Conservation (phyloP, 1,284 basidiomycete genomes). For the Sporisorium sorghi region DNA sequence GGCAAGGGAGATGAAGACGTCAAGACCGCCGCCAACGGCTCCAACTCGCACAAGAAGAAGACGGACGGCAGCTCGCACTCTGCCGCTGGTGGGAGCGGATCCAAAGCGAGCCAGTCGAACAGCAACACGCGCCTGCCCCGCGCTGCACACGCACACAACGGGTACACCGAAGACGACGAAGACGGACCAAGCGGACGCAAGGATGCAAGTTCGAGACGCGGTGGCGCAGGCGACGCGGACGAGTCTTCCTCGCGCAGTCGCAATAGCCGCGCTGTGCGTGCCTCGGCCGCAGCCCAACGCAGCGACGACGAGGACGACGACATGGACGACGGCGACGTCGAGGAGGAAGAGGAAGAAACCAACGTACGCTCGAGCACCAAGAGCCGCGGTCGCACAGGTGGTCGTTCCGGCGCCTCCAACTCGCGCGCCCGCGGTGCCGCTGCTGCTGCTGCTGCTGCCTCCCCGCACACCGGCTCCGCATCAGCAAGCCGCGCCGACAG, state of each 20-base stretch:
- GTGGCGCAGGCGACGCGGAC: slow-evolving; percentile 20
- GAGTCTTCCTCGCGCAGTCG: slow-evolving; percentile 27
- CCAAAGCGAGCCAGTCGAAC: slow-evolving; percentile 25
- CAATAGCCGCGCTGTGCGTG: slow-evolving; percentile 37
- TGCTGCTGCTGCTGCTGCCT: slow-evolving; percentile 27
- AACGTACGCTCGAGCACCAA: slow-evolving; percentile 18
- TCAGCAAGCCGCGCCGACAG: slow-evolving; percentile 39
- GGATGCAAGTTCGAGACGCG: slow-evolving; percentile 23
- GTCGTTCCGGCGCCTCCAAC: slow-evolving; percentile 23
- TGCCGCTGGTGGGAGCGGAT: slow-evolving; percentile 9
- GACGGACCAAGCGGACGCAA: slow-evolving; percentile 36
- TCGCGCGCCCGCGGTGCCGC: slow-evolving; percentile 30
- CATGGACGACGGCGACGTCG: slow-evolving; percentile 33
- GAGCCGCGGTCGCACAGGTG: slow-evolving; percentile 21
- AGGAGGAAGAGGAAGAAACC: slow-evolving; percentile 34
- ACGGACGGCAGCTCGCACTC: slow-evolving; percentile 20
- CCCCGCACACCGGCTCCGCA: slow-evolving; percentile 33
- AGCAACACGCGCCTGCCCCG: slow-evolving; percentile 48
- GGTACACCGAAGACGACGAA: slow-evolving; percentile 49
- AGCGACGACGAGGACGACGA: slow-evolving; percentile 52
- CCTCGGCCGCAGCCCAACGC: slow-evolving; percentile 28
- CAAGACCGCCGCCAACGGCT: slow-evolving; percentile 42
- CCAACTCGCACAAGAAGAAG: slow-evolving; percentile 44
- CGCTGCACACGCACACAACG: slow-evolving; percentile 44
- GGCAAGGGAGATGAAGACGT: slow-evolving; percentile 50